These are phyloP conservation scores for Backusella psychrophila DNA, from an alignment of 192 early-diverging fungal species.

Conservation along the genomic window DNA sequence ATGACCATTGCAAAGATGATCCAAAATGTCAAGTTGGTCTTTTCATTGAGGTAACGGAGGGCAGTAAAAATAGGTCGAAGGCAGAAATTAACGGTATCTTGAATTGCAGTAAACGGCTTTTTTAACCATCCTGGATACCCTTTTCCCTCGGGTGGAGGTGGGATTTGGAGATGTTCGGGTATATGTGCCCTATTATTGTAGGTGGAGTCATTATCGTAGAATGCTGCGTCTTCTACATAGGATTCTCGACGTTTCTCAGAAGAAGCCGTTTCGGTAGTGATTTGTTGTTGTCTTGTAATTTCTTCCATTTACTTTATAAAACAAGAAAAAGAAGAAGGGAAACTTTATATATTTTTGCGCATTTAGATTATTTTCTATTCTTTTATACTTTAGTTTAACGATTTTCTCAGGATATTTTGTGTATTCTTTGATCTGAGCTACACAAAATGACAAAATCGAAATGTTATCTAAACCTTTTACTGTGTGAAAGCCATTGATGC, in stretches of 20 bases:
- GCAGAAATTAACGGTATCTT: background rate
- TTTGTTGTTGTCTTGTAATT: background rate
- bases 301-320: background rate
- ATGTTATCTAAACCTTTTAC: background rate
- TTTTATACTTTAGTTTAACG: background rate
- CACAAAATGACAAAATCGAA: background rate
- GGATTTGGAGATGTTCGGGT: background rate
- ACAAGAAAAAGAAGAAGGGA: background rate
- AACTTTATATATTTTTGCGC: background rate
- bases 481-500: background rate
- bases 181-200: background rate
- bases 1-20: slow-evolving; percentile 44
- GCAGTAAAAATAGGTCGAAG: background rate
- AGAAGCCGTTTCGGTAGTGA: background rate
- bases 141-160: background rate
- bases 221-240: background rate
- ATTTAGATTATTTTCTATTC: background rate
- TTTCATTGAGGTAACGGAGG: slow-evolving; percentile 14
- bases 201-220: background rate
- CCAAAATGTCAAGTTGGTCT: slow-evolving; percentile 50
- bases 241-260: background rate
- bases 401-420: background rate
- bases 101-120: background rate
- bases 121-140: background rate
- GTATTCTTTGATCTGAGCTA: background rate